Evolutionary conservation across 495 filamentous ascomycete species (phyloP), one percentile per base, ranked within the genome.

Genomic region (Articulospora tetracladia): DNA sequence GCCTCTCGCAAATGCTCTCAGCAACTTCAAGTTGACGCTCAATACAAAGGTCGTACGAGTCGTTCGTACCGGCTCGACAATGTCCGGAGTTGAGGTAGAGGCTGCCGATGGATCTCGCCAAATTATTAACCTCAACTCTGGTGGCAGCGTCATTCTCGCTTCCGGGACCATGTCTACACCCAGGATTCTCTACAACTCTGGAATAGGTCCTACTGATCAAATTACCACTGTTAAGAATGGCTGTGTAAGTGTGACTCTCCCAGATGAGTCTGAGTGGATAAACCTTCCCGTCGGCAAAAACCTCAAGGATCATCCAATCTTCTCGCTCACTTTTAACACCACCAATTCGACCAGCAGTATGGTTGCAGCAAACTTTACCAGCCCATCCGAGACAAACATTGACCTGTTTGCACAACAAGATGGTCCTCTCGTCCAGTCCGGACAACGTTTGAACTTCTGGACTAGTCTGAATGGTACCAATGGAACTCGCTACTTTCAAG

Each of bases 261-360:
- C 82, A 55, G 67, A 46, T 54, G 72, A 70, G 47, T 58, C 69
- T 1, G 67, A 82, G 20, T 91, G 87, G 88, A 87, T 92, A 66
- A 74, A 83, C 53, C 76, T 89, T 22, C 88, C 88, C 20, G 87
- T 92, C 20, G 87, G 88, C 26, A 76, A 86, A 65, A 89, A 89
- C 68, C 69, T 90, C 52, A 81, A 84, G 58, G 88, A 91, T 68
- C 87, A 92, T 69, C 77, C 83, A 62, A 87, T 79, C 62, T 80
- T 81, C 67, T 69, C 77, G 54, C 64, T 81, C 19, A 59, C 55
- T 10, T 58, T 64, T 50, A 66, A 72, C 53, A 67, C 76, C 46
- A 53, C 20, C 17, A 25, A 27, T 32, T 24, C 25, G 2, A 50
- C 4, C 47, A 50, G 47, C 47, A 50, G 22, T 27, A 73, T 71